Base-by-base conservation (phyloP, 306 rosid genomes). In the Prunus armeniaca region DNA sequence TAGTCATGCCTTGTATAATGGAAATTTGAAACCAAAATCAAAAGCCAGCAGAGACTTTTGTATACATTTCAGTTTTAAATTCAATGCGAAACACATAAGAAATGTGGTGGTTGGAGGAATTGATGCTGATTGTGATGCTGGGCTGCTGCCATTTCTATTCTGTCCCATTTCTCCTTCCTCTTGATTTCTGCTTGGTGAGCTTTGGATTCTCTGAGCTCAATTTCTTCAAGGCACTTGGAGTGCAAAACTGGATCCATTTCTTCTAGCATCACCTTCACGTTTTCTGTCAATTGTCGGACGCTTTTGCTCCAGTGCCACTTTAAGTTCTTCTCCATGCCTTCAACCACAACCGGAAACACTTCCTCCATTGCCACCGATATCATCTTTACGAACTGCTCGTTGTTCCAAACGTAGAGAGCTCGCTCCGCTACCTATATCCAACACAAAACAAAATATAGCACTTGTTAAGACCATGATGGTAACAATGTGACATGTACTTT, bases 331-430 rank as follows among this genome's bases (percentile, higher is more conserved):
- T 92, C 97, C 82, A 94, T 85, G 10, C 96, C 97, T 76, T 83
- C 81, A 10, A 92, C 86, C 5, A 94, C 83, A 11, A 90, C 76
- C 2, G 91, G 97, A 66, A 89, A 88, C 54, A 94, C 96, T 67
- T 91, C 89, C 20, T 81, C 91, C 45, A 83, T 75, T 71, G 85
- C 92, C 61, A 72, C 82, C 8, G 86, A 76, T 41, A 83, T 96
- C 96, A 91, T 89, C 78, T 81, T 90, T 69, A 90, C 91, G 51
- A 94, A 94, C 18, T 88, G 91, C 82, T 91, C 96, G 56, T 88
- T 94, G 91, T 90, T 94, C 98, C 97, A 91, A 10, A 91, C 79
- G 71, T 86, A 89, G 0, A 94, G 88, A 0, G 98, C 97, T 5
- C 98, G 82, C 82, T 94, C 97, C 0, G 96, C 98, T 49, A 94